These are phyloP conservation scores for Sporothrix curviconia DNA, from an alignment of 2,329 filamentous ascomycete genomes.

Conservation along the genomic window DNA sequence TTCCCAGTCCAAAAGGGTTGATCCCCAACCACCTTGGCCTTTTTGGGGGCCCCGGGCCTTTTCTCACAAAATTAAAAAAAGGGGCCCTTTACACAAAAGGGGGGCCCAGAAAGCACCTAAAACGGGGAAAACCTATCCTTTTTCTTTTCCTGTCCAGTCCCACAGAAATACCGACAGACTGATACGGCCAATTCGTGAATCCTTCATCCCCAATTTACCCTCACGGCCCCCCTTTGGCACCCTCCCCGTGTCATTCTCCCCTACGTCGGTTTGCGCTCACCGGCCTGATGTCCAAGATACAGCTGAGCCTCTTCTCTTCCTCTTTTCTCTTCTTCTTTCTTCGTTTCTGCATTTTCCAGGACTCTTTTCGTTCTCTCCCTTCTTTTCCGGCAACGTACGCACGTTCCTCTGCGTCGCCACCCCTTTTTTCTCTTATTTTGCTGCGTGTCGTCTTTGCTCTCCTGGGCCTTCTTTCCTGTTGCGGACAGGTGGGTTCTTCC, in stretches of 20 bases:
- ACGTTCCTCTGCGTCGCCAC: background rate
- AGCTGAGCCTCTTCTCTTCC: background rate
- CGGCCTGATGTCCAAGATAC: background rate
- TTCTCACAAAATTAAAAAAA: no score
- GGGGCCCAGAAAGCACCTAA: no score
- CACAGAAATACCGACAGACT: conserved; percentile 11
- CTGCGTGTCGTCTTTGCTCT: background rate
- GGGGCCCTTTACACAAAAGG: no score
- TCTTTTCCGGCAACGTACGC: conserved; percentile 3
- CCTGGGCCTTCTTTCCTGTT: background rate
- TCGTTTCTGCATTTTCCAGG: background rate
- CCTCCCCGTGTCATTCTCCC: background rate
- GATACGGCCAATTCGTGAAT: background rate
- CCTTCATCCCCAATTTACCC: conserved; percentile 12
- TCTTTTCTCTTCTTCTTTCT: background rate
- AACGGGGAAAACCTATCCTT: conserved; percentile 5
- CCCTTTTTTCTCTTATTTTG: background rate
- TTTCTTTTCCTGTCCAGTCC: conserved; percentile 15
- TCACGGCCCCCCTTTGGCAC: conserved; percentile 2
- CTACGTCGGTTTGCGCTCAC: background rate
- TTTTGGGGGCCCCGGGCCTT: no score
- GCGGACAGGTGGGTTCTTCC: background rate
- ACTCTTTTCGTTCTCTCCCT: background rate
- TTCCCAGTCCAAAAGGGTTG: no score
- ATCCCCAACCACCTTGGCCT: no score